Evolutionary conservation across 1,139 yeast genomes (phyloP), one percentile per base, ranked within the genome.

Genomic region (Blastobotrys indianensis): DNA sequence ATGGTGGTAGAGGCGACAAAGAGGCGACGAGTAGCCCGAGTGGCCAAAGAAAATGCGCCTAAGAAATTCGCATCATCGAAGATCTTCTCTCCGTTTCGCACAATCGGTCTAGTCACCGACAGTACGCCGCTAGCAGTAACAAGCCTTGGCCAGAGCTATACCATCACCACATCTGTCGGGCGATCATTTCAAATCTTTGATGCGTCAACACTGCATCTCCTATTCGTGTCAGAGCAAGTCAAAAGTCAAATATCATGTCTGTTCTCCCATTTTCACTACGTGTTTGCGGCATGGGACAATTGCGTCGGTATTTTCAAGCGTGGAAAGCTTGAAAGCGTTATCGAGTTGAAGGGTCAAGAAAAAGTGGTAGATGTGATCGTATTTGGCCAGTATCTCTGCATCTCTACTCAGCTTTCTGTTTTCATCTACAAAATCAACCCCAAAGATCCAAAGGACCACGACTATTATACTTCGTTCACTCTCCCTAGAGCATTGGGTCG

Each of bases 181-280:
- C 75, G 80, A 49, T 77, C 94, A 1, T 87, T 92, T 67, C 98
- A 92, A 64, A 86, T 92, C 33, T 94, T 85, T 60, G 98, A 92
- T 68, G 95, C 95, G 12, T 79, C 92, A 37, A 87, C 86, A 4
- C 73, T 92, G 52, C 94, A 86, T 57, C 72, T 92, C 54, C 69
- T 92, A 33, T 94, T 92, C 67, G 95, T 92, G 9, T 86, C 96
- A 1, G 86, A 80, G 54, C 94, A 85, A 61, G 82, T 95, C 0
- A 75, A 82, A 0, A 62, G 77, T 9, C 76, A 77, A 49, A 90
- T 92, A 54, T 77, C 83, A 10, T 77, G 83, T 32, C 70, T 92
- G 47, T 75, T 82, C 17, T 82, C 97, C 1, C 95, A 87, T 65
- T 80, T 79, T 69, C 97, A 92, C 60, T 76, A 82, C 61, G 88